These are phyloP conservation scores for Astragalus glycyphyllos DNA, from an alignment of 306 rosid genomes.

Conservation along the genomic window DNA sequence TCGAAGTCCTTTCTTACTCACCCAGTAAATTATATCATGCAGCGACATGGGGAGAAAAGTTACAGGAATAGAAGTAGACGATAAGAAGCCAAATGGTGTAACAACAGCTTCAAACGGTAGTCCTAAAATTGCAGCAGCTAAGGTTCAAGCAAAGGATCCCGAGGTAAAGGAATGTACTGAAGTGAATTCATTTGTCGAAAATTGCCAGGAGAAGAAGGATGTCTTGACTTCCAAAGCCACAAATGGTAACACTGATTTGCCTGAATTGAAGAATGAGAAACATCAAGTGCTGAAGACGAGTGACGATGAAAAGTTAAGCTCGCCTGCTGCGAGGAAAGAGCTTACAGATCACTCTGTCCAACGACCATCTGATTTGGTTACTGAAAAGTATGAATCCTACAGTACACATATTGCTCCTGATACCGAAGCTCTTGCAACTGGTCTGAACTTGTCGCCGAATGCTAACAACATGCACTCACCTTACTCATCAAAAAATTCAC, in stretches of 20 bases:
- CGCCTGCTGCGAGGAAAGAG: conserved; percentile 52
- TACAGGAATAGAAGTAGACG: conserved; percentile 55
- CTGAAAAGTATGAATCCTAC: conserved; percentile 50
- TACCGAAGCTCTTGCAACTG: conserved; percentile 53
- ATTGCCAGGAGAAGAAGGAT: conserved; percentile 53
- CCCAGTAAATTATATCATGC: conserved; percentile 43
- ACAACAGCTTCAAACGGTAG: conserved; percentile 47
- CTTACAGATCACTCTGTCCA: conserved; percentile 50
- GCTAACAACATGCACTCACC: conserved; percentile 55
- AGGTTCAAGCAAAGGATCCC: conserved; percentile 57
- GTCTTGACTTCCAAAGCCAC: conserved; percentile 55
- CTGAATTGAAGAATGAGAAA: conserved; percentile 56
- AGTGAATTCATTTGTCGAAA: conserved; percentile 52
- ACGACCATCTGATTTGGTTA: conserved; percentile 52
- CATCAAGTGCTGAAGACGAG: conserved; percentile 48
- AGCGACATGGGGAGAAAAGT: conserved; percentile 93
- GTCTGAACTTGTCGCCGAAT: conserved; percentile 48
- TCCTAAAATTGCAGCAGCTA: conserved; percentile 53
- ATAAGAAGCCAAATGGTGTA: conserved; percentile 58
- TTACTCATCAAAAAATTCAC: conserved; percentile 55
- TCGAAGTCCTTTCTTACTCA: conserved; percentile 29
- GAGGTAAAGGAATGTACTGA: conserved; percentile 64
- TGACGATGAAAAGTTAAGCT: conserved; percentile 47
- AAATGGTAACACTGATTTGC: conserved; percentile 50
- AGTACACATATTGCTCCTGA: conserved; percentile 45